phyloP scores from a whole-genome alignment of 1,139 yeast species.

The Candida sp. region DNA sequence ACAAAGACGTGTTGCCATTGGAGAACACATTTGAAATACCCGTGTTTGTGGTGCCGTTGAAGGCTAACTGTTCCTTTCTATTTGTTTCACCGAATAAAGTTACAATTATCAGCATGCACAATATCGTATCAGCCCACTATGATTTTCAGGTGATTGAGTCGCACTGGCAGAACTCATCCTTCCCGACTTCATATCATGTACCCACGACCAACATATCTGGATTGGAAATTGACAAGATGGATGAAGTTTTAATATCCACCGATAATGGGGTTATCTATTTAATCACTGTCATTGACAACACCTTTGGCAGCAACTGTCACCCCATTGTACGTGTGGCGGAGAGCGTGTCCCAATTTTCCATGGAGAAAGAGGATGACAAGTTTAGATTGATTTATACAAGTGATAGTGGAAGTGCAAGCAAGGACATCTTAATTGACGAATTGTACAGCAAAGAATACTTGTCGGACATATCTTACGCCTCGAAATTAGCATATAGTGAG shows the following conservation, averaged over 20 bases:
- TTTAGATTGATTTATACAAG: slow-evolving; percentile 35
- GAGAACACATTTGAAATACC: slow-evolving; percentile 44
- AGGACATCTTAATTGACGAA: slow-evolving; percentile 26
- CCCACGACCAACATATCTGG: slow-evolving; percentile 24
- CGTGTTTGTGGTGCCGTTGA: slow-evolving; percentile 40
- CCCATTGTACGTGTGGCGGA: slow-evolving; percentile 35
- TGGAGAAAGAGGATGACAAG: slow-evolving; percentile 23
- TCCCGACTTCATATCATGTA: slow-evolving; percentile 43
- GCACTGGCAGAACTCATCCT: slow-evolving; percentile 20
- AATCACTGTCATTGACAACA: slow-evolving; percentile 21
- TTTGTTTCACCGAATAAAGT: slow-evolving; percentile 34
- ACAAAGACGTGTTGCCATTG: slow-evolving; percentile 34
- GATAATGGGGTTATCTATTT: slow-evolving; percentile 47
- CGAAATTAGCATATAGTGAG: slow-evolving; percentile 15
- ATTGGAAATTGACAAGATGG: slow-evolving; percentile 17
- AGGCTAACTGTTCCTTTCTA: slow-evolving; percentile 34
- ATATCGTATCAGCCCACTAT: slow-evolving; percentile 51
- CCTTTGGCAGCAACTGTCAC: slow-evolving; percentile 6
- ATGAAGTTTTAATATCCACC: slow-evolving; percentile 44
- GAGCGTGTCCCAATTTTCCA: slow-evolving; percentile 35
- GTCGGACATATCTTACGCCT: slow-evolving; percentile 14
- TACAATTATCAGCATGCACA: slow-evolving; percentile 40
- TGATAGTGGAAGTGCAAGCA: slow-evolving; percentile 34
- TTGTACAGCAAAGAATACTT: slow-evolving; percentile 17
- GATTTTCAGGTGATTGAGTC: slow-evolving; percentile 25